Evolutionary conservation across 148 eudicot genomes (phyloP).

Genomic region (Spergularia bocconei): DNA sequence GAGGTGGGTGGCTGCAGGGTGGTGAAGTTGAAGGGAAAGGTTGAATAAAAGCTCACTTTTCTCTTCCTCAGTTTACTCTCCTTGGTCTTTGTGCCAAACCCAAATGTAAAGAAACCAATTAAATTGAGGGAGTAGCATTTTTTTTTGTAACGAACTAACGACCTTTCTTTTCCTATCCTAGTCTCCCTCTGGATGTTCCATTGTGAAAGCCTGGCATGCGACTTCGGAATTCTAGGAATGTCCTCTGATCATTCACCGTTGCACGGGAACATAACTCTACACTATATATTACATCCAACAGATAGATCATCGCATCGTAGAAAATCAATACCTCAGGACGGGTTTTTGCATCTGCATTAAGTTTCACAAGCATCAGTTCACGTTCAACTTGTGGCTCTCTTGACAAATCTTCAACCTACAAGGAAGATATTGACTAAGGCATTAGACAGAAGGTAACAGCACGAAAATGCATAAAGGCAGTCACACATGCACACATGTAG

Average conservation of each 20-base stretch:
- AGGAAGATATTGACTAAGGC: slow-evolving; percentile 2
- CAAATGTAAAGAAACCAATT: no score
- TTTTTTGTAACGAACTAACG: no score
- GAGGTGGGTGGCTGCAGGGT: no score
- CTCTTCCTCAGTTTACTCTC: no score
- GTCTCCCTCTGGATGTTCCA: background rate
- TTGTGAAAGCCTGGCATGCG: background rate
- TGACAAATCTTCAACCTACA: slow-evolving; percentile 83
- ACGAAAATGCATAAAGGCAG: background rate
- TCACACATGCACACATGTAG: background rate
- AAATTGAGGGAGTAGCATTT: no score
- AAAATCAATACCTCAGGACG: slow-evolving; percentile 53
- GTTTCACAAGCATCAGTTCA: slow-evolving; percentile 87
- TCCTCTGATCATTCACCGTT: background rate
- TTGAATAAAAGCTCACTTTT: no score
- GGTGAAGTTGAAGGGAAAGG: no score
- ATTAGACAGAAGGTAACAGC: background rate
- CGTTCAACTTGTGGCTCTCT: slow-evolving; percentile 87
- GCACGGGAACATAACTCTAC: background rate
- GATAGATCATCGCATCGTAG: background rate
- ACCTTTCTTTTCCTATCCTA: background rate
- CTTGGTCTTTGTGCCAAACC: no score
- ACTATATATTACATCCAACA: background rate
- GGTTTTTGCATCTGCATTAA: slow-evolving; percentile 53
- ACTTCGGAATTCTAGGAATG: background rate